Evolutionary conservation across 1,284 basidiomycete species (phyloP), one percentile per base, ranked within the genome.

Genomic region (Irpex sp.): DNA sequence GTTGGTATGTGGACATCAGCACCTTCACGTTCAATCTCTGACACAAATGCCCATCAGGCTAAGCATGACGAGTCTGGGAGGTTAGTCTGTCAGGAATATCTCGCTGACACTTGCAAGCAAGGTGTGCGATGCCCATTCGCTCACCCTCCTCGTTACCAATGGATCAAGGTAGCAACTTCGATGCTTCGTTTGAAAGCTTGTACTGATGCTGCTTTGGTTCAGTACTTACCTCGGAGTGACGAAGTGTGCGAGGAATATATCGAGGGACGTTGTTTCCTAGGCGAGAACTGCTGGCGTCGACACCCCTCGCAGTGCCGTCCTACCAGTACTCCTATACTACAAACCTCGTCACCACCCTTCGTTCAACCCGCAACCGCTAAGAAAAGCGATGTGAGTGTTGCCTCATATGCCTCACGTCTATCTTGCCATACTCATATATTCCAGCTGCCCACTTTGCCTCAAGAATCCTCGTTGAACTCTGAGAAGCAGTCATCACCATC

Each of bases 91-190:
- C 15, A 13, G 11, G 17, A 13, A 8, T 52, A 17, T 52, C 49
- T 52, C 8, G n/a, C 7, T 2, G 49, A 52, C 17, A n/a, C 7
- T 8, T 52, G 49, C 17, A 52, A 52, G 17, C 17, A 8, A 8
- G 49, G 49, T 17, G 21, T 17, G 49, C 49, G 49, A n/a, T 61
- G 60, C 38, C 55, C 17, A 5, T 7, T 54, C 13, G 19, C 31
- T 3, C 63, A 64, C 37, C 63, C 63, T 38, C 63, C 63, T 6
- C 38, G 60, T 11, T 48, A 44, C n/a, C 47, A 58, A 47, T 64
- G 63, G 63, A 15, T 47, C 36, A 44, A 59, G 60, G 63, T 61
- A n/a, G 26, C 19, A 44, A 44, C 15, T 44, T 15, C 37, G 15
- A 26, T 9, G 8, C 7, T 40, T 34, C 36, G 15, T 17, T 54